Conservation (phyloP, 2,329 filamentous ascomycete species). For the Aspergillus viridinutans region DNA sequence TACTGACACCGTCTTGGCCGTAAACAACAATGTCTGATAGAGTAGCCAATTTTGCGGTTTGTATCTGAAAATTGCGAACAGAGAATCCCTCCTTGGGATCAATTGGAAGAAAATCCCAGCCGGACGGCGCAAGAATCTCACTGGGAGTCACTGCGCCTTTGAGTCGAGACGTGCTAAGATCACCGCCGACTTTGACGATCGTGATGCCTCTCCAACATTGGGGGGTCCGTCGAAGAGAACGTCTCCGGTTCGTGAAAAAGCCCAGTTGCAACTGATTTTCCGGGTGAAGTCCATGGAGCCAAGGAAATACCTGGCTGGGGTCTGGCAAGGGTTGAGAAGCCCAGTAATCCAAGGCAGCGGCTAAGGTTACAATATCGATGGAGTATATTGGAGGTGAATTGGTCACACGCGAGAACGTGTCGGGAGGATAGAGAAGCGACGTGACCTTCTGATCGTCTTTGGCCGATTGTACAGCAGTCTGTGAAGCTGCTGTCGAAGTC, state of each 20-base stretch:
- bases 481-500: slow-evolving; percentile 58
- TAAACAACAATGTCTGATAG: slow-evolving; percentile 93
- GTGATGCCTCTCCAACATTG: slow-evolving; percentile 76
- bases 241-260: slow-evolving; percentile 79
- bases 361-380: slow-evolving; percentile 65
- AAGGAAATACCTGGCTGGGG: slow-evolving; percentile 84
- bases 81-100: slow-evolving; percentile 91
- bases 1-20: slow-evolving; percentile 63
- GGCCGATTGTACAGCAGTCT: slow-evolving; percentile 61
- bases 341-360: slow-evolving; percentile 68
- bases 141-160: slow-evolving; percentile 82
- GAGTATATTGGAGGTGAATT: slow-evolving; percentile 63
- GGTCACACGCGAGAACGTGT: slow-evolving; percentile 56
- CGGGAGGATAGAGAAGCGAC: slow-evolving; percentile 72
- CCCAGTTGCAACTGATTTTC: slow-evolving; percentile 83
- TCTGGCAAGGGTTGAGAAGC: slow-evolving; percentile 79
- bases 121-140: slow-evolving; percentile 64
- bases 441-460: slow-evolving; percentile 54
- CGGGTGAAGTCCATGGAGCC: slow-evolving; percentile 89
- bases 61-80: slow-evolving; percentile 95
- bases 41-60: slow-evolving; percentile 79
- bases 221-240: slow-evolving; percentile 65
- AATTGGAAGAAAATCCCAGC: slow-evolving; percentile 68
- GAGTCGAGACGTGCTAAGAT: slow-evolving; percentile 67
- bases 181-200: slow-evolving; percentile 82